These are phyloP conservation scores for Xylariaceae sp. DNA, from an alignment of 2,329 filamentous ascomycete species.

Conservation along the genomic window DNA sequence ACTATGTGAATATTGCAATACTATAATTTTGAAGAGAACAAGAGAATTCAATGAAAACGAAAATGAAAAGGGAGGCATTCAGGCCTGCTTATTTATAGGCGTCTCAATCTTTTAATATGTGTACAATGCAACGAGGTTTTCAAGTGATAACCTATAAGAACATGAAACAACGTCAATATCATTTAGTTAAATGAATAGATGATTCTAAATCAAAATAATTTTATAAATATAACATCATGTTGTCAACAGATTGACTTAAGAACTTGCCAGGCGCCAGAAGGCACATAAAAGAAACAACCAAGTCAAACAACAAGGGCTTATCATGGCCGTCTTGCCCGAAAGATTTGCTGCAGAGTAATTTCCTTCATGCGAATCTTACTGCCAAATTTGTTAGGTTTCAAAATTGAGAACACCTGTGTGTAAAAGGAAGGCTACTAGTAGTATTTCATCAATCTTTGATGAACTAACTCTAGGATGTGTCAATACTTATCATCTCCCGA, in stretches of 20 bases:
- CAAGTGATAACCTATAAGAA: background rate
- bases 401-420: background rate
- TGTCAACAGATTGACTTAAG: too few relatives aligned
- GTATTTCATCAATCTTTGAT: background rate
- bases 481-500: background rate
- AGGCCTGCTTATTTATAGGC: background rate
- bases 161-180: too few relatives aligned
- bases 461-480: background rate
- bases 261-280: too few relatives aligned
- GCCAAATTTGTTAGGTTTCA: background rate
- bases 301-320: too few relatives aligned
- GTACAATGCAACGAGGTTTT: background rate
- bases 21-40: background rate
- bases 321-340: too few relatives aligned
- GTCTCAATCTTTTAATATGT: background rate
- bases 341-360: too few relatives aligned
- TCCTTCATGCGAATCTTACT: too few relatives aligned
- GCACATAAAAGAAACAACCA: too few relatives aligned
- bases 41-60: background rate
- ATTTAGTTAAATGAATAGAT: too few relatives aligned
- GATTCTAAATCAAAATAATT: too few relatives aligned
- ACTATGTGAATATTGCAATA: background rate
- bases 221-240: too few relatives aligned
- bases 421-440: background rate
- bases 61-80: background rate